Evolutionary conservation across 1,284 basidiomycete species (phyloP), one percentile per base, ranked within the genome.

Genomic region (Peniophora sp.): DNA sequence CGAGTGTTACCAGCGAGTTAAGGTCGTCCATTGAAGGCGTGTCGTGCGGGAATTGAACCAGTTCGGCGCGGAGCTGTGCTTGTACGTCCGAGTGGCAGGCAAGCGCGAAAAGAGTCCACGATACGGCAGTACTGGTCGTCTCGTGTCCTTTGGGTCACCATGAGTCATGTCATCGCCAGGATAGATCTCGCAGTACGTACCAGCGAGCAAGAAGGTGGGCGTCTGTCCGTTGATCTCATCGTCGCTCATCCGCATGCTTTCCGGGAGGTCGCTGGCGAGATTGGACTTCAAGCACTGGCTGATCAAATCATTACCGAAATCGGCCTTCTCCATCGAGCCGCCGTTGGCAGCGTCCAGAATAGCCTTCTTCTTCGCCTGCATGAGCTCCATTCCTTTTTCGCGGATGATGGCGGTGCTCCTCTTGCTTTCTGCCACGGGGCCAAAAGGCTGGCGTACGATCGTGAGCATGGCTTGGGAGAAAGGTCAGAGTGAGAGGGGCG

Each of bases 171-270:
- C 0, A 79, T 74, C n/a, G n/a, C n/a, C n/a, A n/a, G n/a, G n/a
- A n/a, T n/a, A n/a, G n/a, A n/a, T n/a, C n/a, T n/a, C 2, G 81
- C 68, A 66, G 80, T 77, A 41, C 15, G 39, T 22, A 41, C 39
- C 39, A 17, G n/a, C 20, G 6, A 11, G 12, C 8, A 35, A 12
- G 6, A 14, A 17, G 2, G 23, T n/a, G 17, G 55, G 76, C 74
- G 69, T 72, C 81, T 90, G 89, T 3, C 82, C 79, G 24, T 87
- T 58, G 0, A 92, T 81, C 57, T 92, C 89, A 23, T 79, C 75
- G 57, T 92, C 88, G 23, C 73, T 73, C 70, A 93, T 68, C 36
- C 74, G 71, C 58, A 88, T 83, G 22, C 64, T 71, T 20, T 77
- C 75, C 0, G 77, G 72, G 10, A 82, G 60, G 47, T 84, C 79